Conservation (phyloP, 176 grass and related monocot species). For the Carex pumila region DNA sequence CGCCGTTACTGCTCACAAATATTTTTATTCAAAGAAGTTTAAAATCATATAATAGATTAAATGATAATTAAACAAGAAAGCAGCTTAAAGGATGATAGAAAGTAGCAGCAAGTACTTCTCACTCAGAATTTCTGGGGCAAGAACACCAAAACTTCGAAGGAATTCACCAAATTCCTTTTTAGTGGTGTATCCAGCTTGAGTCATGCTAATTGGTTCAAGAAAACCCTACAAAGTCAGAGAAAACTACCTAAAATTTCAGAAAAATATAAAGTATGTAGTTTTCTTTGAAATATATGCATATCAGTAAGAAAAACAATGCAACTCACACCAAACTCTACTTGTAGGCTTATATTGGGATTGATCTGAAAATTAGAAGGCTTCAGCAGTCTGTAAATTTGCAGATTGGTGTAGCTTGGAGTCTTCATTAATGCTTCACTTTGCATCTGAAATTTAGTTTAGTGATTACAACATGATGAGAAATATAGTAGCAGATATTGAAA, state of each 20-base stretch:
- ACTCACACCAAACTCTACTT: constrained; percentile 87
- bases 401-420: constrained; percentile 68
- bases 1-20: constrained; percentile 55
- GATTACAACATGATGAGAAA: background rate
- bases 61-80: constrained; percentile 7
- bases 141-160: constrained; percentile 92
- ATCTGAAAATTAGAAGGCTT: constrained; percentile 84
- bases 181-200: constrained; percentile 93
- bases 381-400: constrained; percentile 88
- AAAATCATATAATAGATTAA: constrained; percentile 22
- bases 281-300: background rate
- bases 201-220: constrained; percentile 97
- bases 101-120: constrained; percentile 45
- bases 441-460: constrained; percentile 47
- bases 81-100: background rate
- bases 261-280: background rate
- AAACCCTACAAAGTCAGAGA: constrained; percentile 51
- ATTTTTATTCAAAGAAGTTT: constrained; percentile 20
- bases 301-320: constrained; percentile 11
- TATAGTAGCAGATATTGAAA: background rate
- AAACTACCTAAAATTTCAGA: background rate
- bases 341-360: constrained; percentile 83
- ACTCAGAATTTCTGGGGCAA: constrained; percentile 92
- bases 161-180: constrained; percentile 98
- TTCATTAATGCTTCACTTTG: constrained; percentile 99